These are phyloP conservation scores for Paralagenidium karlingii DNA, from an alignment of 352 stramenopile genomes.

Conservation along the genomic window DNA sequence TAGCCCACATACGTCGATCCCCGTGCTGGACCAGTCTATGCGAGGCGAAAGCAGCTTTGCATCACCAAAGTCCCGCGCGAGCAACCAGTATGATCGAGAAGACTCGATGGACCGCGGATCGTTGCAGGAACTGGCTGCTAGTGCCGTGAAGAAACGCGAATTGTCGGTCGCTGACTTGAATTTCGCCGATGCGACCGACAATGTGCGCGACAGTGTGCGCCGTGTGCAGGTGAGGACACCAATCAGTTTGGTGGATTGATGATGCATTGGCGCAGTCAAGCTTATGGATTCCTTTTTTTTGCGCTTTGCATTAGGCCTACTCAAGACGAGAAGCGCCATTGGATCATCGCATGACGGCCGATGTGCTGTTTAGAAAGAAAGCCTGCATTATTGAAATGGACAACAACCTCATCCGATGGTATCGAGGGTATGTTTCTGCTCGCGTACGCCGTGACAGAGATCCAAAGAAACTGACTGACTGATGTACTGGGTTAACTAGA, in stretches of 20 bases:
- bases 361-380: constrained; percentile 26
- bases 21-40: constrained; percentile 1
- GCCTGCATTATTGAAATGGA: constrained; percentile 49
- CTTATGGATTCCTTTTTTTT: not conserved
- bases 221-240: constrained; percentile 29
- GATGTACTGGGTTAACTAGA: constrained; percentile 5
- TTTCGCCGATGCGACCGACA: constrained; percentile 50
- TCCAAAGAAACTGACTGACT: not conserved
- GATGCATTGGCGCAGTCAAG: no score
- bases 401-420: constrained; percentile 48
- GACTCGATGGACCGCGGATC: constrained; percentile 28
- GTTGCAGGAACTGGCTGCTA: constrained; percentile 53
- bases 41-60: not conserved
- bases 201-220: constrained; percentile 65
- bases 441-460: not conserved
- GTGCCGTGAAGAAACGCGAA: constrained; percentile 46
- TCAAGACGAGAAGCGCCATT: constrained; percentile 57
- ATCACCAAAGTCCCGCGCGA: constrained; percentile 2
- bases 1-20: no score
- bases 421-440: constrained; percentile 12
- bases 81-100: constrained; percentile 17
- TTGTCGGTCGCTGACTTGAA: constrained; percentile 64
- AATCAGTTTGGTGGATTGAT: not conserved
- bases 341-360: constrained; percentile 40
- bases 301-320: constrained; percentile 26